phyloP scores from a whole-genome alignment of 1,284 basidiomycete species.

The Microbotryum silenes-acaulis region DNA sequence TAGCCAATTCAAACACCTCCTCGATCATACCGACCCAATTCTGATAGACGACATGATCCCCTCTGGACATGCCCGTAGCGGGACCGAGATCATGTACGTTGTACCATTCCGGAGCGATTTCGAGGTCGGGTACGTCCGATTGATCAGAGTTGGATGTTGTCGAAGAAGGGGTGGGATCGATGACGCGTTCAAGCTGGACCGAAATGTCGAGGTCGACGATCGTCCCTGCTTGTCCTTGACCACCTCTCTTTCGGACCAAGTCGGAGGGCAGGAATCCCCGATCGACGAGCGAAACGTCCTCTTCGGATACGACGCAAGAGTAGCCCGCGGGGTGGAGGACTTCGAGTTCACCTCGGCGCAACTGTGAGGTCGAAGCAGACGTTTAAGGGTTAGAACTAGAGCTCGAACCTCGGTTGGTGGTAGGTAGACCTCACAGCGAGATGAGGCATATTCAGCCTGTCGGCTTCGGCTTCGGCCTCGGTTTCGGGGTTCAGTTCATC shows the following conservation, averaged over 20 bases:
- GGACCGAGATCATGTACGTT: conserved; percentile 28
- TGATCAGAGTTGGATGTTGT: too few species aligned
- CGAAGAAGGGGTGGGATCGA: conserved; percentile 46
- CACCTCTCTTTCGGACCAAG: conserved; percentile 68
- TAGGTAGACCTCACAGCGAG: conserved; percentile 7
- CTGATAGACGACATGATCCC: conserved; percentile 71
- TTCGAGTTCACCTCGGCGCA: conserved; percentile 48
- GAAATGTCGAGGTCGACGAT: conserved; percentile 57
- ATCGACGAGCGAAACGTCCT: conserved; percentile 60
- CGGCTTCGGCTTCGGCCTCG: conserved; percentile 9
- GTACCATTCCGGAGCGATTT: conserved; percentile 58
- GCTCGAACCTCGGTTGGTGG: too few species aligned
- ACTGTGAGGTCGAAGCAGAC: not conserved
- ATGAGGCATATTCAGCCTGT: conserved; percentile 15
- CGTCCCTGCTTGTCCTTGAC: conserved; percentile 68
- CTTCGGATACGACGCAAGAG: conserved; percentile 36
- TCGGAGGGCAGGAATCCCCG: conserved; percentile 71
- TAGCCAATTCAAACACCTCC: conserved; percentile 70
- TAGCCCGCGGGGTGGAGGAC: conserved; percentile 44
- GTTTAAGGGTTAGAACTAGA: not conserved
- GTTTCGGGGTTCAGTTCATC: conserved; percentile 28
- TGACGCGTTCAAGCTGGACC: conserved; percentile 64
- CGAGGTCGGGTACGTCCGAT: conserved; percentile 18
- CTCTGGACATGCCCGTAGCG: conserved; percentile 42
- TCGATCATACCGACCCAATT: conserved; percentile 78